Base-by-base conservation (phyloP, 192 early-diverging fungal genomes). In the Chytriomyces sp. region DNA sequence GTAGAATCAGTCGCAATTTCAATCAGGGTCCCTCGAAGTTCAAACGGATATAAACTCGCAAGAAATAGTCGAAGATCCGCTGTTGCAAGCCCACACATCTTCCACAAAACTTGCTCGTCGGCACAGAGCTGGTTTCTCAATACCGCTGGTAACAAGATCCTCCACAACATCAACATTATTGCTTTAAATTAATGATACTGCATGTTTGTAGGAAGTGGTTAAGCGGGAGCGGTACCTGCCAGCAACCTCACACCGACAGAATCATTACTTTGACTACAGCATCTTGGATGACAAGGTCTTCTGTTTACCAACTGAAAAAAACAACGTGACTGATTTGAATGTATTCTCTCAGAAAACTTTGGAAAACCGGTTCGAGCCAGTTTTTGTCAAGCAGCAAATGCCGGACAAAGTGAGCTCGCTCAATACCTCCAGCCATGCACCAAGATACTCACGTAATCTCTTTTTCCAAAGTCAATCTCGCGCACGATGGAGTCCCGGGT, bases 401-500 rank as follows among this genome's bases (percentile, higher is more conserved):
- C 53, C 53, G 13, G 61, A 73, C 44, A 18, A 44, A 13, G 71
- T 73, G 5, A 73, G 5, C 45, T 13, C 45, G 53, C 49, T 63
- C 3, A 45, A 62, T 49, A 16, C 7, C 3, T 43, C 20, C 16
- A 46, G 13, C 53, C 13, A 77, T 46, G 20, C 67, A 67, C 26
- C 18, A 10, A 8, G 62, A 44, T 20, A 16, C 75, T 43, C 45
- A 63, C 45, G 23, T 45, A 1, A 35, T 35, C 35, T 35, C 35
- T 35, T 35, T 35, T 60, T 3, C 23, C 57, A 9, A 28, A 61
- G 64, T 47, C 63, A 10, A 68, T 79, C 16, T 48, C 83, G 18
- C 57, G 84, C 6, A 63, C 81, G 7, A 66, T 81, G 50, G 67
- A 82, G 47, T 86, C 86, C 6, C 50, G 68, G 16, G 81, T 85